Conservation (phyloP, 2,329 filamentous ascomycete species). For the Phialophora macrospora region DNA sequence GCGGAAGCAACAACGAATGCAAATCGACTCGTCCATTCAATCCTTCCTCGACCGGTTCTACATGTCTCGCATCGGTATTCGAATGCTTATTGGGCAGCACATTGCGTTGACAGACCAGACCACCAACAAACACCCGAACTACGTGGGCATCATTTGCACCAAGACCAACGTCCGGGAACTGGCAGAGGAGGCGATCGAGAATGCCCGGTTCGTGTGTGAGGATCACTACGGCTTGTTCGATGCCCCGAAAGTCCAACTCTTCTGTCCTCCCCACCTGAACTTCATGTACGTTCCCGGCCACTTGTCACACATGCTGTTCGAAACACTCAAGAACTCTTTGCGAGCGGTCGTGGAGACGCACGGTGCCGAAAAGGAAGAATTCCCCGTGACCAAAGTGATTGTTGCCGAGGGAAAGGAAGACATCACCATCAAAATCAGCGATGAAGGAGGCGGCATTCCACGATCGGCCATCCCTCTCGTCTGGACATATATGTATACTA, state of each 20-base stretch:
- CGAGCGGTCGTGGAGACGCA: conserved; percentile 95
- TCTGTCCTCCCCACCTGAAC: conserved; percentile 90
- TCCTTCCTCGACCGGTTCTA: conserved; percentile 98
- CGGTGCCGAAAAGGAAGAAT: conserved; percentile 92
- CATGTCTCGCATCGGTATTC: conserved; percentile 98
- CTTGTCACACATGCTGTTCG: conserved; percentile 98
- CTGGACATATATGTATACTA: conserved; percentile 99
- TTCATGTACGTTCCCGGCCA: conserved; percentile 99
- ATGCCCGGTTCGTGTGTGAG: conserved; percentile 98
- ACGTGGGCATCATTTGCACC: conserved; percentile 98
- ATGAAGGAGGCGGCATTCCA: conserved; percentile 95
- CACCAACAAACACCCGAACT: conserved; percentile 84
- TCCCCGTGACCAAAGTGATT: conserved; percentile 95
- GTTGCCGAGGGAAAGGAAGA: conserved; percentile 98
- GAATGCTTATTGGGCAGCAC: conserved; percentile 98
- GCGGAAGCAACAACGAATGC: conserved; percentile 91
- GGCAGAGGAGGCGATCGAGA: conserved; percentile 96
- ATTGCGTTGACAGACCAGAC: conserved; percentile 95
- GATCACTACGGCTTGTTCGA: conserved; percentile 98
- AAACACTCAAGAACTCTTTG: conserved; percentile 97
- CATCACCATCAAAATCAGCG: conserved; percentile 97
- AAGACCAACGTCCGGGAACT: conserved; percentile 96
- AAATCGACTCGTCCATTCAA: conserved; percentile 94
- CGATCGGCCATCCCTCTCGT: conserved; percentile 91
- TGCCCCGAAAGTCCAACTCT: conserved; percentile 92